Base-by-base conservation (phyloP, 345 rosid species). In the Eucalyptus erythrocorys region DNA sequence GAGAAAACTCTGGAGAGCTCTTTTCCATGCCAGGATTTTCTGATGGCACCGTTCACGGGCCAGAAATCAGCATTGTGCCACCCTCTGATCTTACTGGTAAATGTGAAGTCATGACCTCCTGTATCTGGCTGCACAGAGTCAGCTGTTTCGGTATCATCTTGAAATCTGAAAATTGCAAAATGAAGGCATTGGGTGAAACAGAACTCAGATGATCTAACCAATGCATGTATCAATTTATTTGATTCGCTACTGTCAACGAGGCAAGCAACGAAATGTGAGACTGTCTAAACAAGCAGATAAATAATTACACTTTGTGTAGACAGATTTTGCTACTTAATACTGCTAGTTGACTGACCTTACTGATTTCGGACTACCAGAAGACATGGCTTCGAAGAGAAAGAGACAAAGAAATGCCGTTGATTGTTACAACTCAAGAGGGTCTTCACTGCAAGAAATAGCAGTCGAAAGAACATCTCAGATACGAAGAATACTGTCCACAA, bases 1-100 rank as follows among this genome's bases (percentile, higher is more conserved):
- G 95, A 93, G 90, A 95, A 95, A 13, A 95, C 96, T 53, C 94
- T 92, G 87, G 93, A 91, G 22, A 94, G 92, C 48, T 47, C 93
- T 87, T 85, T 93, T 86, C 88, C n/a, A 7, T 4, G 89, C 24
- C 87, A 85, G 87, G 87, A 88, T 84, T 88, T 91, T 68, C 89
- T 84, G 27, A 26, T 42, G 42, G 87, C 68, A 43, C 86, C 88
- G 76, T 90, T 89, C 42, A 27, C 82, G 40, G 64, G 27, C 89
- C 66, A 48, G 43, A 86, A 45, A 61, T 87, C 89, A 26, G 87
- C 87, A 42, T 26, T 40, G 59, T 85, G 61, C n/a, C 85, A 89
- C 88, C 55, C 88, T 55, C 48, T 49, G 48, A 85, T 79, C 87
- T 91, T 91, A 86, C 48, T 4, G 51, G 89, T 85, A 43, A 89